Evolutionary conservation across 2,329 filamentous ascomycete genomes (phyloP), one percentile per base, ranked within the genome.

Genomic region (Aspergillus eucalypticola): DNA sequence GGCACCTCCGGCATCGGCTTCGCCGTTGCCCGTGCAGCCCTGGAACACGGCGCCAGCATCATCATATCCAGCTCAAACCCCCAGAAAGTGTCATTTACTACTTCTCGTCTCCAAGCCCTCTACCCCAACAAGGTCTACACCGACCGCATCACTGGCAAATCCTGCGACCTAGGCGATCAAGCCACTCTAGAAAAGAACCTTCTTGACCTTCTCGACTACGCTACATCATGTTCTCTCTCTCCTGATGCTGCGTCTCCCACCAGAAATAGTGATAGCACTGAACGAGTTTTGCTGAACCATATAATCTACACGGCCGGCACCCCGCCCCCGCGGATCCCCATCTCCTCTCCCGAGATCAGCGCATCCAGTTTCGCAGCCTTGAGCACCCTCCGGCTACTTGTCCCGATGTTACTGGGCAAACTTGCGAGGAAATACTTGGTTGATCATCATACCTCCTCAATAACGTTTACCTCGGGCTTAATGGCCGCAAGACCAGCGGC

Each of bases 1-100:
- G 83, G 82, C 42, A 81, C 80, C 44, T 76, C 78, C 50, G 83
- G 84, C 56, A 80, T 86, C 39, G 84, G 83, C 41, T 84, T 78
- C 66, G 73, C 70, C 58, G 78, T 81, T 8, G 83, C 83, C 55
- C 79, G 84, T 77, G 81, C 80, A 3, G 72, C 73, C 48, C 68
- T 85, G 53, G 82, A 84, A 62, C 72, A 79, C 62, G 81, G 80
- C 63, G 79, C 79, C 56, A 71, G 72, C 27, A 76, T 86, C 27
- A 78, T 77, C 29, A 77, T 85, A 64, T 78, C 81, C 6, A 81
- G 79, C 1, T 84, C 81, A 60, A 75, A 51, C 44, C 68, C 54
- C 69, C 72, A 54, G 64, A 73, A 68, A 17, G 63, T 85, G 35
- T 64, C 77, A 19, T 63, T 70, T 3, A 76, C 82, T 3, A 66